These are phyloP conservation scores for Melaleuca quinquenervia DNA, from an alignment of 345 rosid genomes.

Conservation along the genomic window DNA sequence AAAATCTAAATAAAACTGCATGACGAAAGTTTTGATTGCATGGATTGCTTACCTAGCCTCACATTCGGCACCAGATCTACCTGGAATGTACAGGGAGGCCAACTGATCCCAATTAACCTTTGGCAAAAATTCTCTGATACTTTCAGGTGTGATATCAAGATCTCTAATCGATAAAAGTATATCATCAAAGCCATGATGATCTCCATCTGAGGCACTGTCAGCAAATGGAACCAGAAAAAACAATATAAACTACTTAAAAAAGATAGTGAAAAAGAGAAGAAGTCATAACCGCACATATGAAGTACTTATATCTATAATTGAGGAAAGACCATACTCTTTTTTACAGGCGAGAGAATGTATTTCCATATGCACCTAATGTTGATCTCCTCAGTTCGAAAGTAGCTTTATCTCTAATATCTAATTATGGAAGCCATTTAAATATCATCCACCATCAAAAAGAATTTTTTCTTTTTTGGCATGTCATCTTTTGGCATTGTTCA, in stretches of 20 bases:
- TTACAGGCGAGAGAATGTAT: background rate
- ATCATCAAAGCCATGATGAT: slow-evolving; percentile 27
- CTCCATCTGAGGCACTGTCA: slow-evolving; percentile 40
- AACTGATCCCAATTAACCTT: slow-evolving; percentile 72
- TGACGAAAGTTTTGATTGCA: background rate
- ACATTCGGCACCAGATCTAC: slow-evolving; percentile 82
- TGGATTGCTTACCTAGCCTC: slow-evolving; percentile 53
- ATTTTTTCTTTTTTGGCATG: background rate
- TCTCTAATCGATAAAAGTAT: slow-evolving; percentile 42
- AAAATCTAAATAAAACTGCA: background rate
- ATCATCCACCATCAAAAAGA: background rate
- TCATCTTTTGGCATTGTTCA: background rate
- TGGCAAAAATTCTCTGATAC: slow-evolving; percentile 65
- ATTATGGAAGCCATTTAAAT: background rate
- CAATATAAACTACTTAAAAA: background rate
- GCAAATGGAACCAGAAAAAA: background rate
- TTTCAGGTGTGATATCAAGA: slow-evolving; percentile 67
- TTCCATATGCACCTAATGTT: background rate
- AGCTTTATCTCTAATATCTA: background rate
- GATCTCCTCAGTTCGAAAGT: background rate
- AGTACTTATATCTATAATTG: background rate
- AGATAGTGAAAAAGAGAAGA: background rate
- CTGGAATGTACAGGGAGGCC: slow-evolving; percentile 43
- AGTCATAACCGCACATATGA: background rate
- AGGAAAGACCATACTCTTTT: background rate